These are phyloP conservation scores for Stephania yunnanensis DNA, from an alignment of 164 flowering plant genomes.

Conservation along the genomic window DNA sequence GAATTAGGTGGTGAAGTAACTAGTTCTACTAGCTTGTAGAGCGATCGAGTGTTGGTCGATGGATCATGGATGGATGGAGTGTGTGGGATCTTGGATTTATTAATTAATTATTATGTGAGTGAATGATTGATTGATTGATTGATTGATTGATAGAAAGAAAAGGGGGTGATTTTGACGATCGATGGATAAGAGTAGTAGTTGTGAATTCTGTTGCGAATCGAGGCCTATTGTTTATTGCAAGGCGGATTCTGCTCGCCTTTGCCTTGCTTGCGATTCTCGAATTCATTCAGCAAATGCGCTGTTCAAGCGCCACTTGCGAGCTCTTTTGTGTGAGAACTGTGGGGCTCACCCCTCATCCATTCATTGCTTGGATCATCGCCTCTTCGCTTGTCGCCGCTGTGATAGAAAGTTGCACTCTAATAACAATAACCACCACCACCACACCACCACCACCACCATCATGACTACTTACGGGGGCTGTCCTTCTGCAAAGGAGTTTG, in stretches of 20 bases:
- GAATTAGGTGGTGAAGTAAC: too few species aligned
- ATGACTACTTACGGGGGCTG: slow-evolving; percentile 50
- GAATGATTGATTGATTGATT: too few species aligned
- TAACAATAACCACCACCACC: slow-evolving; percentile 35
- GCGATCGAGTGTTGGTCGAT: too few species aligned
- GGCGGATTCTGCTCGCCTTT: slow-evolving; percentile 65
- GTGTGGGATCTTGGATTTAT: neutral
- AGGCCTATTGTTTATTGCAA: slow-evolving; percentile 62
- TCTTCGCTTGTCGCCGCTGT: slow-evolving; percentile 54
- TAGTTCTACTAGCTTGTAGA: too few species aligned
- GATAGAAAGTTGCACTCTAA: slow-evolving; percentile 36
- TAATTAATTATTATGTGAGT: neutral
- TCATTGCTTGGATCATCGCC: slow-evolving; percentile 50
- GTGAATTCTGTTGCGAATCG: slow-evolving; percentile 55
- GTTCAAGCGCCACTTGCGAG: slow-evolving; percentile 49
- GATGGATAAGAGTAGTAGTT: slow-evolving; percentile 47
- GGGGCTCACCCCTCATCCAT: slow-evolving; percentile 32
- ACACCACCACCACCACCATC: slow-evolving; percentile 35
- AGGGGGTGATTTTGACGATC: neutral
- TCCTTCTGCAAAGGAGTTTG: slow-evolving; percentile 70
- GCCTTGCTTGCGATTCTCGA: slow-evolving; percentile 64
- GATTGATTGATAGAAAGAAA: neutral
- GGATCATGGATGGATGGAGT: neutral
- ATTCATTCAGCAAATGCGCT: slow-evolving; percentile 76
- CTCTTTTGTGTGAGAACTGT: slow-evolving; percentile 56